Base-by-base conservation (phyloP, 2,329 filamentous ascomycete genomes). In the Plenodomus biglobosus region DNA sequence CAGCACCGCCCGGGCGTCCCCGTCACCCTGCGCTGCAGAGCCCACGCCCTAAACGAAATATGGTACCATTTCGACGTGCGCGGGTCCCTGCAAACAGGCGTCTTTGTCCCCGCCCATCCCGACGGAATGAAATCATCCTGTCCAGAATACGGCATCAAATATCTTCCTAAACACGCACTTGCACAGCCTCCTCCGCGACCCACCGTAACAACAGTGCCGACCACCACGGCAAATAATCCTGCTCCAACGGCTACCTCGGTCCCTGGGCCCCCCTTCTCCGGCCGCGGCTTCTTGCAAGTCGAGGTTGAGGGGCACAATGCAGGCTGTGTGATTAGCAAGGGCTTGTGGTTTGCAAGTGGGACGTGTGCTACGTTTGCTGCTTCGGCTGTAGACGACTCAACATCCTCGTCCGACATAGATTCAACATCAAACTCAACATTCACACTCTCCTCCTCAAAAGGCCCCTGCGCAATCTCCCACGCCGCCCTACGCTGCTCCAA, bases 361-460 rank as follows among this genome's bases (percentile, higher is more conserved):
- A 86, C 85, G 0, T 88, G 85, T 62, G 86, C 86, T 1, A 86
- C 81, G 0, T 86, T 83, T 65, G 82, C 78, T 0, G 82, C 83
- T 3, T 71, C 22, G 10, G 22, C 5, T 5, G 10, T 24, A 5
- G 22, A 24, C 10, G 22, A 5, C 22, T n/a, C n/a, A n/a, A n/a
- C n/a, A n/a, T n/a, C n/a, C n/a, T n/a, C n/a, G n/a, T n/a, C n/a
- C n/a, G n/a, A n/a, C n/a, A n/a, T n/a, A n/a, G n/a, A n/a, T n/a
- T n/a, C n/a, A n/a, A n/a, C n/a, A n/a, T n/a, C n/a, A n/a, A n/a
- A n/a, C n/a, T n/a, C n/a, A n/a, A 10, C 5, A 10, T 71, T 71
- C 45, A 68, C 61, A 10, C 38, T 78, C 16, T 50, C 51, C 3
- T 62, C 56, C 15, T 66, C 62, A 8, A 70, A 70, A 55, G 69